A percentile compares a stretch with the other conserved stretches of the same genome.
Evolutionary conservation across 352 stramenopile genomes (phyloP).

Genomic region (Pythium dissotocum): DNA sequence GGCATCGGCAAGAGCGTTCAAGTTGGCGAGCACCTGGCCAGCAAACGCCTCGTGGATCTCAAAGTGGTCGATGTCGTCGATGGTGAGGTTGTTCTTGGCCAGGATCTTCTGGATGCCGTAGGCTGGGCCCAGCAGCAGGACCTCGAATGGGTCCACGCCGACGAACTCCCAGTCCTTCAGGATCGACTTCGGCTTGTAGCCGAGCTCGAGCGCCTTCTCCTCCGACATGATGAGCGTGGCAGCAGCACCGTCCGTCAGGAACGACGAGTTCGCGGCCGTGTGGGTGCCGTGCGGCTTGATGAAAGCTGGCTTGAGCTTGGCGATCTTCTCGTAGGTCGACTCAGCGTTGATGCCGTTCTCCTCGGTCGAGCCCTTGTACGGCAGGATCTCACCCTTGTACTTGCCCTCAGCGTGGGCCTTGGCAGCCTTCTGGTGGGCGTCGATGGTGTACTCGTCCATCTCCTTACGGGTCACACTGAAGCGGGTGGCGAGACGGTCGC

Average conservation of each 20-base stretch:
- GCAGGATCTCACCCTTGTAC: slow-evolving; percentile 91
- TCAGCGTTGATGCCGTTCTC: slow-evolving; percentile 98
- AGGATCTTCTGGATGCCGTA: slow-evolving; percentile 92
- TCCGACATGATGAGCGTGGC: slow-evolving; percentile 97
- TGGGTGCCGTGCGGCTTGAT: slow-evolving; percentile 98
- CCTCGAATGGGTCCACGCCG: slow-evolving; percentile 95
- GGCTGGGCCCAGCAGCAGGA: slow-evolving; percentile 93
- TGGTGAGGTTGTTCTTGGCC: slow-evolving; percentile 81
- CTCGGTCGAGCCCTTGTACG: slow-evolving; percentile 94
- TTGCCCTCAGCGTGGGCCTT: slow-evolving; percentile 95
- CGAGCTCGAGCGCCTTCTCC: slow-evolving; percentile 93
- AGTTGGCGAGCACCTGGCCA: slow-evolving; percentile 97
- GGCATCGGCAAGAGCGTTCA: slow-evolving; percentile 94
- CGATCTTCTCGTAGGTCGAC: slow-evolving; percentile 94
- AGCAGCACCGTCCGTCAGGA: slow-evolving; percentile 96
- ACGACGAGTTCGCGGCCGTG: slow-evolving; percentile 97
- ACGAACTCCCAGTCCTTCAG: slow-evolving; percentile 97
- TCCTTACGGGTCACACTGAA: slow-evolving; percentile 96
- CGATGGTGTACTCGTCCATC: slow-evolving; percentile 97
- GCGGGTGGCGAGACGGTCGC: slow-evolving; percentile 91
- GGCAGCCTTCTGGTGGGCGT: slow-evolving; percentile 92
- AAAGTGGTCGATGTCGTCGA: slow-evolving; percentile 97
- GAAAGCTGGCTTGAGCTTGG: slow-evolving; percentile 97
- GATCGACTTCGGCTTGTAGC: slow-evolving; percentile 95
- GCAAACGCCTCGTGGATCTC: slow-evolving; percentile 99